phyloP scores from a whole-genome alignment of 805 yeast genomes.

The Nakazawaea molendinolei region DNA sequence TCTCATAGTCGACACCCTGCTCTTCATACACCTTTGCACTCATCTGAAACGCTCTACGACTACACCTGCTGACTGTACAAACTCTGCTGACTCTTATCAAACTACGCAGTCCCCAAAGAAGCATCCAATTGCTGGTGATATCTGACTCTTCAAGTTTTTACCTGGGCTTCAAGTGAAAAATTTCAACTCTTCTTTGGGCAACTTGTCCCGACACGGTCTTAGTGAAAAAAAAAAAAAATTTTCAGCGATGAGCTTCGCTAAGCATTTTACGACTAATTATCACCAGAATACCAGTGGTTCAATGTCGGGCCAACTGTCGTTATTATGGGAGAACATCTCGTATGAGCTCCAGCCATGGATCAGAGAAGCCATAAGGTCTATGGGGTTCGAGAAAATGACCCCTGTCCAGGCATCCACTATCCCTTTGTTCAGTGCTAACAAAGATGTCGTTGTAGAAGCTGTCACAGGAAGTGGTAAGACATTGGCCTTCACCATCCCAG shows the following conservation, averaged over 20 bases:
- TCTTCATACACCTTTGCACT: not conserved
- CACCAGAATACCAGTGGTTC: not conserved
- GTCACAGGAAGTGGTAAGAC: conserved; percentile 99
- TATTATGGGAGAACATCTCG: conserved; percentile 54
- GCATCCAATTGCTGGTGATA: too few species aligned
- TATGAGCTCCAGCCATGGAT: conserved; percentile 64
- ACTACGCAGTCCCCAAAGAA: not conserved
- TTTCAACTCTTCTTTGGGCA: too few species aligned
- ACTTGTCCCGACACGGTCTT: too few species aligned
- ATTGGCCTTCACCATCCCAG: conserved; percentile 80
- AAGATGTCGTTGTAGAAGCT: conserved; percentile 95
- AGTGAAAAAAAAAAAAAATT: conserved; percentile 2
- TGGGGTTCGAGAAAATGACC: conserved; percentile 81
- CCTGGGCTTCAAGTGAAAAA: too few species aligned
- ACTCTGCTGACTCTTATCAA: not conserved
- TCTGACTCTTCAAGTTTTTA: too few species aligned
- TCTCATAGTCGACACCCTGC: conserved; percentile 32
- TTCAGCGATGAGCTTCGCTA: not conserved
- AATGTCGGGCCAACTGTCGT: conserved; percentile 27
- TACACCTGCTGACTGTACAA: not conserved
- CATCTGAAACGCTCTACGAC: not conserved
- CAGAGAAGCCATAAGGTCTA: conserved; percentile 56
- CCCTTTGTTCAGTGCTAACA: conserved; percentile 75
- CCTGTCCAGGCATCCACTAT: conserved; percentile 96
- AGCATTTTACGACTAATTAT: too few species aligned